Percentiles rank a stretch among this genome's conserved stretches.
Evolutionary conservation across 345 rosid species (phyloP).

Genomic region (Isatis tinctoria): DNA sequence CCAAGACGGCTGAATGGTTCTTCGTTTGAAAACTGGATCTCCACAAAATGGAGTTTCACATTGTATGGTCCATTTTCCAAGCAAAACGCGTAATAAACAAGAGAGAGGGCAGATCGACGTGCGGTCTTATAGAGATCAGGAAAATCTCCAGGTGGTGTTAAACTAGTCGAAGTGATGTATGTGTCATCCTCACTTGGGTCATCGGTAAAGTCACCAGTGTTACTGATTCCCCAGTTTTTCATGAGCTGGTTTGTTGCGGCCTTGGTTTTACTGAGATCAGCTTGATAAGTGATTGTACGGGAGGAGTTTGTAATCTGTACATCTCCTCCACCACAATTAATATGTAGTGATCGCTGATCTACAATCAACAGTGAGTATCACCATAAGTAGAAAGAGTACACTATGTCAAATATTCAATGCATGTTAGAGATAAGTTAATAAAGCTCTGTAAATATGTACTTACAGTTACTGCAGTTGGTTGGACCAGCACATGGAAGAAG

Average conservation of each 20-base stretch:
- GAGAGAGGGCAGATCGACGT: not conserved
- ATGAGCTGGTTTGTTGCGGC: not conserved
- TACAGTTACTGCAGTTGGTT: not conserved
- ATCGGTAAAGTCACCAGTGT: slow-evolving; percentile 13
- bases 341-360: slow-evolving; percentile 20
- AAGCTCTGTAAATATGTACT: not conserved
- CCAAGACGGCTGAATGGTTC: not conserved
- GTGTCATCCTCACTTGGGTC: not conserved
- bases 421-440: not conserved
- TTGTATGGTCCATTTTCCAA: not conserved
- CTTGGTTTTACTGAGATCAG: not conserved
- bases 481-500: slow-evolving; percentile 3
- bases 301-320: not conserved
- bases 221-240: slow-evolving; percentile 17
- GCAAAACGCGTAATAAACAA: not conserved
- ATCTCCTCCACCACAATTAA: slow-evolving; percentile 27
- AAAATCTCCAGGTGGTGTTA: not conserved
- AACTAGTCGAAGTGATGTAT: not conserved
- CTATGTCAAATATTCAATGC: not conserved
- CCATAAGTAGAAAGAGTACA: not conserved
- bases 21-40: not conserved
- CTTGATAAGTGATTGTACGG: not conserved
- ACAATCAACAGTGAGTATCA: not conserved
- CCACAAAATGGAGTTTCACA: not conserved
- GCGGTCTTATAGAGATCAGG: not conserved